Evolutionary conservation across 495 filamentous ascomycete genomes (phyloP).

Genomic region (Xylaria sp.): DNA sequence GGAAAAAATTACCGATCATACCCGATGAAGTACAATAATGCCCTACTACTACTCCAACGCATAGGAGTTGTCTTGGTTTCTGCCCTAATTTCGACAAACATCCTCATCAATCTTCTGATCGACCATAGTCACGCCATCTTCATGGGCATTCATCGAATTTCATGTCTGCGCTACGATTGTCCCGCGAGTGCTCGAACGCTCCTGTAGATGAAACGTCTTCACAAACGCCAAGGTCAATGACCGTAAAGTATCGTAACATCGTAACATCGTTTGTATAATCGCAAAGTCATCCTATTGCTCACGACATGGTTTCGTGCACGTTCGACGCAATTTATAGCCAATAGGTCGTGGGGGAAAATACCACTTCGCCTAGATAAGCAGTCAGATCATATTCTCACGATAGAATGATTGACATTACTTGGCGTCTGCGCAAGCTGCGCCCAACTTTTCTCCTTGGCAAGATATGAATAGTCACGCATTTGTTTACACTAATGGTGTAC

Average conservation of each 20-base stretch:
- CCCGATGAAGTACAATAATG: background rate
- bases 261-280: background rate
- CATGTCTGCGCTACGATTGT: background rate
- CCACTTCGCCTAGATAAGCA: background rate
- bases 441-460: no score
- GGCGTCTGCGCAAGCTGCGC: no score
- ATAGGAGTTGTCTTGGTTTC: background rate
- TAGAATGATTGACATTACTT: background rate
- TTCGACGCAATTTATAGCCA: background rate
- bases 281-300: background rate
- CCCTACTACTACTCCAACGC: background rate
- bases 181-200: background rate
- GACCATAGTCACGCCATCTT: background rate
- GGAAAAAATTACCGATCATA: background rate
- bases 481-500: no score
- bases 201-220: background rate
- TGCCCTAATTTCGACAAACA: background rate
- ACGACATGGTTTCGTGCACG: background rate
- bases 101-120: background rate
- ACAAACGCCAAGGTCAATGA: background rate
- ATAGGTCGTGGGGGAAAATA: background rate
- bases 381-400: background rate
- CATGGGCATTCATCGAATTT: background rate
- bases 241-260: background rate
- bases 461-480: no score